These are phyloP conservation scores for Fusarium sp. DNA, from an alignment of 2,329 filamentous ascomycete genomes.

Conservation along the genomic window DNA sequence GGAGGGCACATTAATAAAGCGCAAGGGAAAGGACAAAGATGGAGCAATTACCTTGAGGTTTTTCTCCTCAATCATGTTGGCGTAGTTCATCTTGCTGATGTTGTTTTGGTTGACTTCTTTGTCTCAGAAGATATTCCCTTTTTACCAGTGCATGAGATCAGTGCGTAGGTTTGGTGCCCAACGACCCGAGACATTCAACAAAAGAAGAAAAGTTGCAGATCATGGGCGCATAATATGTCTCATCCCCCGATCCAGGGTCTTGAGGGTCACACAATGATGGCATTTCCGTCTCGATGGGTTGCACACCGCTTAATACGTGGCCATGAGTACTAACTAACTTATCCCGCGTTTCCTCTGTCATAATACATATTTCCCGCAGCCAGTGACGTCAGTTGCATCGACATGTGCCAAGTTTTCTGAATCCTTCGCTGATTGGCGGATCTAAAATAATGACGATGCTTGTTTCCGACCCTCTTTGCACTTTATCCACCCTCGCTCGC, in stretches of 20 bases:
- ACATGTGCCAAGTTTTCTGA: constrained; percentile 17
- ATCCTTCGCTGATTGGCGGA: neutral
- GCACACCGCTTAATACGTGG: constrained; percentile 12
- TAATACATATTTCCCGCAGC: constrained; percentile 6
- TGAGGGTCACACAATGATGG: constrained; percentile 19
- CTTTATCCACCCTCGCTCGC: neutral
- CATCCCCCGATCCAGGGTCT: neutral
- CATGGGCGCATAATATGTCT: constrained; percentile 3
- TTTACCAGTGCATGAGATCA: neutral
- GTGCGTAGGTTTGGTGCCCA: constrained; percentile 15
- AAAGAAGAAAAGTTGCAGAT: neutral
- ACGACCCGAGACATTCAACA: neutral
- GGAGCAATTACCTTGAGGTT: constrained; percentile 26
- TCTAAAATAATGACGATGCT: neutral
- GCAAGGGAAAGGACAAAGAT: accelerated
- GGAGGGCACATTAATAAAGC: accelerated
- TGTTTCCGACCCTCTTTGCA: constrained; percentile 6
- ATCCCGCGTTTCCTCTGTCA: constrained; percentile 10
- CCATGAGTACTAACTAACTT: neutral
- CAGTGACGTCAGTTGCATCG: constrained; percentile 7
- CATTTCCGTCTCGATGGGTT: neutral
- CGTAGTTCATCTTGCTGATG: constrained; percentile 29
- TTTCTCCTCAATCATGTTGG: constrained; percentile 41
- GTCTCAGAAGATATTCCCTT: neutral
- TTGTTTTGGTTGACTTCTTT: neutral